Conservation (phyloP, 2,329 filamentous ascomycete species). For the Fusarium ramigenum region DNA sequence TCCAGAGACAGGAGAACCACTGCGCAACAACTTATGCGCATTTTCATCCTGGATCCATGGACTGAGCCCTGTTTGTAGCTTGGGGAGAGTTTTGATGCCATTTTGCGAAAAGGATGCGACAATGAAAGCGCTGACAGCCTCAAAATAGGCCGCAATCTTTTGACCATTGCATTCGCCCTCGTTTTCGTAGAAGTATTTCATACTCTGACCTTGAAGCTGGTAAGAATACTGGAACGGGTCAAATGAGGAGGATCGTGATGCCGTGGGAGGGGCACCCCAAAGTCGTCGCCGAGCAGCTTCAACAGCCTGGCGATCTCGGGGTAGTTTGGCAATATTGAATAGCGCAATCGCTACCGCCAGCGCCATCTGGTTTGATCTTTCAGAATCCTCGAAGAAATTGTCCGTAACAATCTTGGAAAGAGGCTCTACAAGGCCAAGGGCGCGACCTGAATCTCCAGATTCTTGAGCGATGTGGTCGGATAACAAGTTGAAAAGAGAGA, state of each 20-base stretch:
- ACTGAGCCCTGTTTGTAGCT: slow-evolving; percentile 69
- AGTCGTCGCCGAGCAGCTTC: slow-evolving; percentile 73
- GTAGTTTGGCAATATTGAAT: slow-evolving; percentile 60
- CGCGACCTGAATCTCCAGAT: slow-evolving; percentile 73
- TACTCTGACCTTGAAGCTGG: slow-evolving; percentile 61
- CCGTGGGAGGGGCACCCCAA: slow-evolving; percentile 58
- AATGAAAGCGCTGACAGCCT: slow-evolving; percentile 63
- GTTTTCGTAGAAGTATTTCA: slow-evolving; percentile 64
- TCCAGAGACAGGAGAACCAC: slow-evolving; percentile 52
- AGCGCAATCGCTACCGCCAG: slow-evolving; percentile 54
- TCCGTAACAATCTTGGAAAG: slow-evolving; percentile 66
- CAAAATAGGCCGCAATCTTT: slow-evolving; percentile 58
- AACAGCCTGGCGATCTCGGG: slow-evolving; percentile 68
- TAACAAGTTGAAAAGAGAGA: slow-evolving; percentile 65
- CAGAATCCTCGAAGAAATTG: slow-evolving; percentile 31
- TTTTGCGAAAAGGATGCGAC: slow-evolving; percentile 59
- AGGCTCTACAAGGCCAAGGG: slow-evolving; percentile 75
- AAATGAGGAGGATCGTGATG: slow-evolving; percentile 54
- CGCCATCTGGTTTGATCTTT: slow-evolving; percentile 37
- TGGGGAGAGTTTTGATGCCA: slow-evolving; percentile 64
- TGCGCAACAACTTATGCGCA: slow-evolving; percentile 53
- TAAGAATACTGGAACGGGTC: slow-evolving; percentile 76
- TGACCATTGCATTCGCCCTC: slow-evolving; percentile 51
- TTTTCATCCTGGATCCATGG: slow-evolving; percentile 71
- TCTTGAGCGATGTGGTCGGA: slow-evolving; percentile 67